Conservation (phyloP, 805 yeast species). For the Hanseniaspora lindneri region DNA sequence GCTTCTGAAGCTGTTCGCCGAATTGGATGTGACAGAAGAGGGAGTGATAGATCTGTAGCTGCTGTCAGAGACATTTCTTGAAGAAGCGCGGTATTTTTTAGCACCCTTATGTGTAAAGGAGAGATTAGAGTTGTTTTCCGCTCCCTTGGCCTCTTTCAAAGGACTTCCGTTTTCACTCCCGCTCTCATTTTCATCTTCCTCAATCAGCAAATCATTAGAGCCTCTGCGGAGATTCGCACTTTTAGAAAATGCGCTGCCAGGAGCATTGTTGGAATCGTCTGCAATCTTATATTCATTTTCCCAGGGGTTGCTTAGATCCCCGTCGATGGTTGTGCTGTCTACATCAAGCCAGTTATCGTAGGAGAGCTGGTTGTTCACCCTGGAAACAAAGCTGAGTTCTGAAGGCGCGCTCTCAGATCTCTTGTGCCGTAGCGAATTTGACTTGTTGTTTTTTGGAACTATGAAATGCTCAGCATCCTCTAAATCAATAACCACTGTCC, state of each 20-base stretch:
- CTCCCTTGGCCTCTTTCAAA: not conserved
- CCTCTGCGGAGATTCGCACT: not conserved
- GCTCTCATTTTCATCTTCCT: slow-evolving; percentile 24
- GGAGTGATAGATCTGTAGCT: slow-evolving; percentile 14
- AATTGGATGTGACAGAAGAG: not conserved
- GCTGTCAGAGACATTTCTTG: not conserved
- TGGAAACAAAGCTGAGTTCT: slow-evolving; percentile 27
- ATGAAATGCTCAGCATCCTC: slow-evolving; percentile 27
- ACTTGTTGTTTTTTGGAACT: slow-evolving; percentile 24
- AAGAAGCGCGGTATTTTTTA: not conserved
- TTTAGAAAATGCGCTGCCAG: not conserved
- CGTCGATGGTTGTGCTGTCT: slow-evolving; percentile 1
- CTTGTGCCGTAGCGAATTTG: slow-evolving; percentile 32
- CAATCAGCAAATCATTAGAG: slow-evolving; percentile 26
- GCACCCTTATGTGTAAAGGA: not conserved
- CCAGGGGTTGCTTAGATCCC: slow-evolving; percentile 4
- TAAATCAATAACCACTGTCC: slow-evolving; percentile 40
- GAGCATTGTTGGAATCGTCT: not conserved
- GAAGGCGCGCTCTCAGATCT: slow-evolving; percentile 50
- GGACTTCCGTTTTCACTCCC: slow-evolving; percentile 9
- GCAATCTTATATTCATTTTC: not conserved
- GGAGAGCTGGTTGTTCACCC: not conserved
- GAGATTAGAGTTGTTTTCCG: not conserved
- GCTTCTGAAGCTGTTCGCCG: not conserved
- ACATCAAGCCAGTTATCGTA: slow-evolving; percentile 18